Evolutionary conservation across 2,329 filamentous ascomycete species (phyloP), one percentile per base, ranked within the genome.

Genomic region (Elsinoe batatas): DNA sequence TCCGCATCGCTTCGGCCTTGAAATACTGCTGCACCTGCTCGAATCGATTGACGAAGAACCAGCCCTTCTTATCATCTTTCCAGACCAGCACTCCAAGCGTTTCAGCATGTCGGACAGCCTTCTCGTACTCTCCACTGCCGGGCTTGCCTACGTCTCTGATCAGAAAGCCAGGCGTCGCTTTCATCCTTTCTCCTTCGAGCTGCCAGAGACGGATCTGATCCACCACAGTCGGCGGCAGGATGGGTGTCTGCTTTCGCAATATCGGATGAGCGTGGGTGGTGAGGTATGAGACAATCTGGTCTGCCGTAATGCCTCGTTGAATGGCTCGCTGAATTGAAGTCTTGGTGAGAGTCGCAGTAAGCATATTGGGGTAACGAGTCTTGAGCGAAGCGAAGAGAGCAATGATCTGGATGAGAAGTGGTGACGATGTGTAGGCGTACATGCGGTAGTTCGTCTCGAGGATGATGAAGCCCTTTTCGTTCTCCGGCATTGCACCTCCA

Each of bases 141-240:
- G 53, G 56, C 32, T 78, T 83, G 42, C 83, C 81, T 66, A 97
- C 95, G 60, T 97, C 91, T 65, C 86, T 85, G 75, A 98, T 95
- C 26, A 97, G 69, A 68, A 89, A 97, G 0, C 93, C 93, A 0
- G 79, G 75, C 4, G 83, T 89, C 1, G 87, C 83, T 68, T 87
- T 87, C 81, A 98, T 94, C 51, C 93, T 81, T 74, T 98, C 93
- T 61, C 91, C 90, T 71, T 98, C 93, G 53, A 97, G 83, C 74
- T 98, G 91, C 93, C 93, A 98, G 17, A 98, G 81, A 1, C 91
- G 81, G 64, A 98, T 96, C 75, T 98, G 93, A 71, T 98, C 93
- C 60, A 96, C 88, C 13, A 98, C 93, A 0, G 94, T 97, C 0
- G 93, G 91, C 1, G 94, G 93, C 1, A 98, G 79, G 13, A 95